Percentiles rank a stretch among this genome's conserved stretches.
These are phyloP conservation scores for Populus hybrid DNA, from an alignment of 441 rosid genomes.

Conservation along the genomic window DNA sequence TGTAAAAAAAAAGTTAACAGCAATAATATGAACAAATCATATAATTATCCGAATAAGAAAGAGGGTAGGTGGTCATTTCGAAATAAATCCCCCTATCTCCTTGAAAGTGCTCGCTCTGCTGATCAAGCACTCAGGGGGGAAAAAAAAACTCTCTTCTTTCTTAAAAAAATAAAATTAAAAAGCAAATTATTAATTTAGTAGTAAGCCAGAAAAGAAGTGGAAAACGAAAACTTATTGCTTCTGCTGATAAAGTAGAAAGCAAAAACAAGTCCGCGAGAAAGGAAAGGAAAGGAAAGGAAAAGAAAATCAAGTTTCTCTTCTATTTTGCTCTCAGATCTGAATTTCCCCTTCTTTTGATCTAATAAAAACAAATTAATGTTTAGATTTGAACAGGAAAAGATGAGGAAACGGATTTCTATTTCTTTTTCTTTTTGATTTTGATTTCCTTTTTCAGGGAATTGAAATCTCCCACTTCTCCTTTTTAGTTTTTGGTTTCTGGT, in stretches of 20 bases:
- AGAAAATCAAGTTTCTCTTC: neutral
- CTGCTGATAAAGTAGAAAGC: neutral
- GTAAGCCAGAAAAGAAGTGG: neutral
- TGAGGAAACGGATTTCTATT: constrained; percentile 39
- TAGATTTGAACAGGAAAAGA: constrained; percentile 49
- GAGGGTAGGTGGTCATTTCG: neutral
- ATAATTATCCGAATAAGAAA: neutral
- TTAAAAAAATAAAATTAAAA: neutral
- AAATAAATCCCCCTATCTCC: too few species aligned
- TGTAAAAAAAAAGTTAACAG: too few species aligned
- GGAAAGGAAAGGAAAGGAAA: neutral
- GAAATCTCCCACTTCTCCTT: neutral
- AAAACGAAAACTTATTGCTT: neutral
- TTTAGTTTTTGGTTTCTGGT: neutral
- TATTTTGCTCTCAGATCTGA: constrained; percentile 18
- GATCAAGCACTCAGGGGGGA: neutral
- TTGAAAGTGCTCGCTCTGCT: neutral
- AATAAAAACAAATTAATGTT: constrained; percentile 24
- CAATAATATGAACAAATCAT: neutral
- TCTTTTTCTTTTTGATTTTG: neutral
- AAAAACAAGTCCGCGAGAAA: neutral
- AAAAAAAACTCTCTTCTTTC: neutral
- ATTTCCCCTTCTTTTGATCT: constrained; percentile 8
- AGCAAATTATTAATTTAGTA: neutral
- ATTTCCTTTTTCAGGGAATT: neutral